Evolutionary conservation across 1,139 yeast species (phyloP).

Genomic region (Hansenula lynferdii): DNA sequence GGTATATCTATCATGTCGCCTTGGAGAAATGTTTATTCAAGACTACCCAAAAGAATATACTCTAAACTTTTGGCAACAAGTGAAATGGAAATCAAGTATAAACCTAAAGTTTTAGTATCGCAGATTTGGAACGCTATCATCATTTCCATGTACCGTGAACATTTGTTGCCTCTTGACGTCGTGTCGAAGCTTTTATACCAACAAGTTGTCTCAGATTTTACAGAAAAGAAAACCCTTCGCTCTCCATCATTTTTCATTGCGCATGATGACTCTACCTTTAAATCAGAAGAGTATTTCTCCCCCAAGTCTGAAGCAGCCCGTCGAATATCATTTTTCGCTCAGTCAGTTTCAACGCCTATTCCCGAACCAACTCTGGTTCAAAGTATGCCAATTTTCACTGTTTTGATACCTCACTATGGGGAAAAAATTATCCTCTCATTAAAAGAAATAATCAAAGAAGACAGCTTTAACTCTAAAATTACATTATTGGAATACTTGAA

Average conservation of each 20-base stretch:
- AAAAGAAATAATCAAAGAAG: constrained; percentile 64
- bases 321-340: constrained; percentile 83
- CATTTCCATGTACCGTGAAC: constrained; percentile 73
- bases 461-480: constrained; percentile 51
- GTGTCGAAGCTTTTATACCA: constrained; percentile 56
- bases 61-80: constrained; percentile 56
- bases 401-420: constrained; percentile 77
- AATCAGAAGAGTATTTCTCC: constrained; percentile 50
- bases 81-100: constrained; percentile 42
- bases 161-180: constrained; percentile 68
- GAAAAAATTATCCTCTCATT: constrained; percentile 67
- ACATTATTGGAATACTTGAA: constrained; percentile 73
- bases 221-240: constrained; percentile 34
- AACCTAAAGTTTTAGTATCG: constrained; percentile 49
- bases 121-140: constrained; percentile 81
- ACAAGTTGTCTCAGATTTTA: constrained; percentile 34
- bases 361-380: constrained; percentile 69
- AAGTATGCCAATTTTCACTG: constrained; percentile 81
- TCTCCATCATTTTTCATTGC: constrained; percentile 69
- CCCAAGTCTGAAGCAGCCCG: constrained; percentile 80
- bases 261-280: constrained; percentile 73
- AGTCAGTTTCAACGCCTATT: constrained; percentile 72
- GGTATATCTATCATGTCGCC: constrained; percentile 85
- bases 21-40: constrained; percentile 75
- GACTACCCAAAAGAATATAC: constrained; percentile 69